A percentile compares a stretch with the other conserved stretches of the same genome.
These are phyloP conservation scores for Mucor circinelloides DNA, from an alignment of 371 early-diverging fungal genomes.

Conservation along the genomic window DNA sequence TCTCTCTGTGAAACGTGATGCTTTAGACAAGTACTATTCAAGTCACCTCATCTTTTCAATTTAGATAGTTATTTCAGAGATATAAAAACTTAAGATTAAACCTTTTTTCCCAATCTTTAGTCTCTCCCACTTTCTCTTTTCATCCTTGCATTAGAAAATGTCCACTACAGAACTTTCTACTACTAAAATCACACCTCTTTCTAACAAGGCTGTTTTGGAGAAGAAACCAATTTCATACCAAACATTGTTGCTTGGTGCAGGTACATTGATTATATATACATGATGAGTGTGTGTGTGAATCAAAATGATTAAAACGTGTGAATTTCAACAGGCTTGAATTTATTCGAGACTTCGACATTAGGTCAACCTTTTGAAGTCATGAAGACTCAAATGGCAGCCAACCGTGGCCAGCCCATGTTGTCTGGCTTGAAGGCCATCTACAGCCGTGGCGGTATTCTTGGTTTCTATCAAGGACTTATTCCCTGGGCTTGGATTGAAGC, in stretches of 20 bases:
- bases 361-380: constrained; percentile 51
- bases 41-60: neutral
- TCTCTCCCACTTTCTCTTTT: neutral
- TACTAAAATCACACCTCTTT: neutral
- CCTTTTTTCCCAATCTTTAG: neutral
- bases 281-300: neutral
- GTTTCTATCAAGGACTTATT: constrained; percentile 83
- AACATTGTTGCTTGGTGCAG: constrained; percentile 68
- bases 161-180: neutral
- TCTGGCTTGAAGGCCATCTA: constrained; percentile 68
- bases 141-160: neutral
- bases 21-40: neutral
- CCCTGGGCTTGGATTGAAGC: constrained; percentile 94
- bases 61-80: neutral
- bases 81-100: neutral
- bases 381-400: constrained; percentile 88
- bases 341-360: constrained; percentile 26
- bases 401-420: constrained; percentile 73
- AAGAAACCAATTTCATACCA: constrained; percentile 68
- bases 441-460: constrained; percentile 76
- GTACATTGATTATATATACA: constrained; percentile 17
- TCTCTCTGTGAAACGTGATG: neutral
- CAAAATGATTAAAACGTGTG: constrained; percentile 10
- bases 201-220: constrained; percentile 23
- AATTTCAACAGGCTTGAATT: constrained; percentile 18